phyloP scores from a whole-genome alignment of 148 eudicot genomes.

The Camellia sinensis region DNA sequence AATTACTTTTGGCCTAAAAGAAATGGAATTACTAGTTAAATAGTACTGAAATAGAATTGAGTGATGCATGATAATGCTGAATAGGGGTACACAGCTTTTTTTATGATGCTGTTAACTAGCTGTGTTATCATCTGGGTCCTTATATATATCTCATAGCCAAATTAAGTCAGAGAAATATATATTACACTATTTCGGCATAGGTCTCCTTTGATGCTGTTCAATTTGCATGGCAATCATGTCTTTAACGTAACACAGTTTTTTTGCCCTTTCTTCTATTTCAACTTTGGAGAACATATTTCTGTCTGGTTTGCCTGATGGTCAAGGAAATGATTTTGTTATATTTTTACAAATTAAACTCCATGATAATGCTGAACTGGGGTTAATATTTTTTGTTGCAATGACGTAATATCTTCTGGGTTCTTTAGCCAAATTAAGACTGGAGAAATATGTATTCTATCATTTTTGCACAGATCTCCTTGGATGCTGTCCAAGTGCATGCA shows the following conservation, averaged over 20 bases:
- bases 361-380: not conserved
- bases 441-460: slow-evolving; percentile 3
- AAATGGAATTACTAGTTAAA: not conserved
- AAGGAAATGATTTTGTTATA: not conserved
- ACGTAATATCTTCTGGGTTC: not conserved
- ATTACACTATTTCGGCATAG: not conserved
- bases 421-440: not conserved
- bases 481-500: not conserved
- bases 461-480: not conserved
- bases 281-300: not conserved
- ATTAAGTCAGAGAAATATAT: not conserved
- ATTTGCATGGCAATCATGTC: not conserved
- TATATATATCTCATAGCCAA: not conserved
- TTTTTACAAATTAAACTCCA: not conserved
- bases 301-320: not conserved
- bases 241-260: not conserved
- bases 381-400: not conserved
- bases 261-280: not conserved
- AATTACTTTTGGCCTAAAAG: not conserved
- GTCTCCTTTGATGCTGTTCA: not conserved
- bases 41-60: not conserved
- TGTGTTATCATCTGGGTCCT: not conserved
- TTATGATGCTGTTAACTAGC: not conserved
- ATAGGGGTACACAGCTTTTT: not conserved
- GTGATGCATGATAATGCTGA: not conserved